These are phyloP conservation scores for Colletotrichum phormii DNA, from an alignment of 2,329 filamentous ascomycete species.

Conservation along the genomic window DNA sequence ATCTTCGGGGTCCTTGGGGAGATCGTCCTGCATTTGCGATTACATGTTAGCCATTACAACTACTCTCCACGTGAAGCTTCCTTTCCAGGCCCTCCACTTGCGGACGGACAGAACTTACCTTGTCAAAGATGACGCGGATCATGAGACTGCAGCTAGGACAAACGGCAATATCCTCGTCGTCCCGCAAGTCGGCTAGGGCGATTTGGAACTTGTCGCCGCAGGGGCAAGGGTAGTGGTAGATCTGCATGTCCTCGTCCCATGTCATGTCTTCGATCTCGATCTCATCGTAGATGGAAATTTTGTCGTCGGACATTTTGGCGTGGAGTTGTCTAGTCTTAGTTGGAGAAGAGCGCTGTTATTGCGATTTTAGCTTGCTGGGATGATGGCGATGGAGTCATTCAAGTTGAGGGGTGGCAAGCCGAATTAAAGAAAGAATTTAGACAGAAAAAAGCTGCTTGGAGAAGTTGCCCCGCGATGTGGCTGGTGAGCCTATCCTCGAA, in stretches of 20 bases:
- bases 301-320: conserved; percentile 70
- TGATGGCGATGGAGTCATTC: conserved; percentile 23
- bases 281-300: conserved; percentile 89
- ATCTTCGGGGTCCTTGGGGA: conserved; percentile 52
- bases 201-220: conserved; percentile 98
- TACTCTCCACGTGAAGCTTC: background rate
- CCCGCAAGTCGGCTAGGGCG: conserved; percentile 82
- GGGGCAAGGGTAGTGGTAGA: conserved; percentile 96
- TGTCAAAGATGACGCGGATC: conserved; percentile 94
- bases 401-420: background rate
- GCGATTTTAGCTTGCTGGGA: background rate
- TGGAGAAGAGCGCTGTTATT: background rate
- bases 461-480: conserved; percentile 37
- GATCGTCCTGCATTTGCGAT: conserved; percentile 51
- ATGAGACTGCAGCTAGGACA: conserved; percentile 98
- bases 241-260: conserved; percentile 82
- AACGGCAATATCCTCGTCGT: conserved; percentile 94
- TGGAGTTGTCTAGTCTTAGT: background rate
- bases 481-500: background rate
- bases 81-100: too few relatives aligned
- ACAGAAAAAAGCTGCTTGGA: background rate
- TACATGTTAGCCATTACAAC: background rate
- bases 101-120: conserved; percentile 58
- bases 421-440: background rate
- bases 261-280: conserved; percentile 99